Evolutionary conservation across 1,284 basidiomycete species (phyloP), one percentile per base, ranked within the genome.

Genomic region (Volvariella surrecta): DNA sequence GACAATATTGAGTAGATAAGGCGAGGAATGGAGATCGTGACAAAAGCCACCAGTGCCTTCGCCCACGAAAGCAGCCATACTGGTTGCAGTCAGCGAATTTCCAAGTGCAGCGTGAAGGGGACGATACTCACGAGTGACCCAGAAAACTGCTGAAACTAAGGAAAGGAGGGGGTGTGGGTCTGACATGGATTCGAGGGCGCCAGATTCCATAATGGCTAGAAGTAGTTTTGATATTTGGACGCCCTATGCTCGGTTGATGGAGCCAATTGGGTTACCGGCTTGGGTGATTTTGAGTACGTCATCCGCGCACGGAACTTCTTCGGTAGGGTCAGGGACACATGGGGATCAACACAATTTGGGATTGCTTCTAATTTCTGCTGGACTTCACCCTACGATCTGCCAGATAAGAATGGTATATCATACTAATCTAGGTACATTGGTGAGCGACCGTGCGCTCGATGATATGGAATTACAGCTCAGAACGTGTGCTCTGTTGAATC

Each of bases 401-500:
- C n/a, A n/a, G n/a, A n/a, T n/a, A n/a, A n/a, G n/a, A n/a, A n/a
- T n/a, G n/a, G n/a, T n/a, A n/a, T n/a, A n/a, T n/a, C n/a, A n/a
- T n/a, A n/a, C n/a, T n/a, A n/a, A n/a, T n/a, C n/a, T n/a, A n/a
- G n/a, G n/a, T n/a, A n/a, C n/a, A n/a, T n/a, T n/a, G n/a, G n/a
- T n/a, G n/a, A 28, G 24, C 6, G 11, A 11, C 24, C 24, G 6
- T 28, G 24, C 6, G 24, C 24, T 28, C 24, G 11, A 28, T 28
- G n/a, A n/a, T n/a, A n/a, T n/a, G n/a, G n/a, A n/a, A n/a, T n/a
- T n/a, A n/a, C n/a, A n/a, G n/a, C n/a, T n/a, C 53, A 87, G 65
- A 91, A 91, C 3, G 70, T 66, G 54, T 89, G 77, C 61, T 92
- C 89, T n/a, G 89, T 92, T 9, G 87, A 90, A 59, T 88, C 89